phyloP scores from a whole-genome alignment of 2,329 filamentous ascomycete species.

The Xylariaceae sp. region DNA sequence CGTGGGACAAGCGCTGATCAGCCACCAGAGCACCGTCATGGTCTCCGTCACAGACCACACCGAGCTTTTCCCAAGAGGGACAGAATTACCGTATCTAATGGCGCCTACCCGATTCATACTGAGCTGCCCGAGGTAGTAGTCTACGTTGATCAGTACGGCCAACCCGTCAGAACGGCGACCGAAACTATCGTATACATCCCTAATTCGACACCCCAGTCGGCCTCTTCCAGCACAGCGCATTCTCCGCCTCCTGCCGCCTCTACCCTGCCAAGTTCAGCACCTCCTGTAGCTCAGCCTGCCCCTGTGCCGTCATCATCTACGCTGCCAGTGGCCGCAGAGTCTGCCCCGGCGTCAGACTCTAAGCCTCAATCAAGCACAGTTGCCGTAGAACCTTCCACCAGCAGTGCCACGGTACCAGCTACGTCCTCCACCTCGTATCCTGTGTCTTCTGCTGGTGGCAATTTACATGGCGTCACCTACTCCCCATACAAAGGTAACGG shows the following conservation, averaged over 20 bases:
- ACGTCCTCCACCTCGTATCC: conserved; percentile 4
- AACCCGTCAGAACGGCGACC: conserved; percentile 43
- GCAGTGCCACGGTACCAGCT: neutral
- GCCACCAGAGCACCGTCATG: conserved; percentile 29
- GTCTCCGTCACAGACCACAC: conserved; percentile 29
- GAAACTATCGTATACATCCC: conserved; percentile 32
- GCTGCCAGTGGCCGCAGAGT: conserved; percentile 5
- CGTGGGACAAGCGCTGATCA: conserved; percentile 7
- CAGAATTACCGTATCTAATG: conserved; percentile 34
- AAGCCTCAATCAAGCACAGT: conserved; percentile 10
- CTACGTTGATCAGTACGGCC: conserved; percentile 56
- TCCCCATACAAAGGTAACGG: conserved; percentile 48
- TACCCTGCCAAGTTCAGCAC: conserved; percentile 3
- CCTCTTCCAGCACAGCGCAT: conserved; percentile 6
- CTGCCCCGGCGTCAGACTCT: conserved; percentile 13
- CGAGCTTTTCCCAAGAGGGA: conserved; percentile 22
- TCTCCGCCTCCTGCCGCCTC: conserved; percentile 5
- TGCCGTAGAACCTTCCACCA: conserved; percentile 2
- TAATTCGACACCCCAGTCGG: conserved; percentile 10
- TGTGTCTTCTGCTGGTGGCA: conserved; percentile 7
- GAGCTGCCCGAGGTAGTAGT: conserved; percentile 49
- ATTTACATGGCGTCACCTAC: conserved; percentile 43
- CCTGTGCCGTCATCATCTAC: conserved; percentile 4
- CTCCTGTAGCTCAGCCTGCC: conserved; percentile 10
- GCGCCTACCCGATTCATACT: conserved; percentile 36